Base-by-base conservation (phyloP, 192 early-diverging fungal genomes). In the Linderina pennispora region DNA sequence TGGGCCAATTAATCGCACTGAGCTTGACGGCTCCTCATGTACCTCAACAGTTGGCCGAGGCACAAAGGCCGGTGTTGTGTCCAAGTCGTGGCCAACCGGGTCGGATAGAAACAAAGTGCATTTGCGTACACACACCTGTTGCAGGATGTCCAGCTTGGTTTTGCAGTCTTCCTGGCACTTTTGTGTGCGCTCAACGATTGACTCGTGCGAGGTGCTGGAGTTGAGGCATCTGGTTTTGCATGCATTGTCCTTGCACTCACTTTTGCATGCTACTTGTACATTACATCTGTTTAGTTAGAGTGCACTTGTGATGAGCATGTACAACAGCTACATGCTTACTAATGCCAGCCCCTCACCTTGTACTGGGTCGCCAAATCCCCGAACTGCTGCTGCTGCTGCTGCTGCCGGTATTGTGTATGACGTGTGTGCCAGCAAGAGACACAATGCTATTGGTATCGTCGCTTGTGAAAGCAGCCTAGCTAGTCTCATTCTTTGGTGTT, bases 61-160 rank as follows among this genome's bases (percentile, higher is more conserved):
- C 0, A 39, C 38, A 3, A 39, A 20, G 4, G 40, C 41, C 16
- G 35, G 48, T 13, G 45, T 39, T 10, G 37, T 33, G 2, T 52
- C 47, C 2, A 51, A 32, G 4, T 37, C 47, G n/a, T 61, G 62
- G 2, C 8, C 40, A 8, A 50, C 44, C 0, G 61, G 68, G 24
- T 72, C 50, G 3, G 56, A 53, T 62, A 72, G 22, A 50, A 55
- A 72, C 33, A 55, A 58, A 4, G 62, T 45, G 43, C 68, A 72
- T 25, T 53, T 41, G 36, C 65, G 68, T 40, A 72, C 65, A 18
- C 68, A 72, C 62, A 72, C 65, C 18, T 59, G 53, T 0, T 64
- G 31, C 22, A 65, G 57, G 40, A 63, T 60, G 3, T 58, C 48
- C 3, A 56, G 62, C 53, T 64, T 36, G 10, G 52, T 42, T 15